A percentile compares a stretch with the other conserved stretches of the same genome.
Evolutionary conservation across 768 basidiomycete species (phyloP).

Genomic region (Sarcodon sp.): DNA sequence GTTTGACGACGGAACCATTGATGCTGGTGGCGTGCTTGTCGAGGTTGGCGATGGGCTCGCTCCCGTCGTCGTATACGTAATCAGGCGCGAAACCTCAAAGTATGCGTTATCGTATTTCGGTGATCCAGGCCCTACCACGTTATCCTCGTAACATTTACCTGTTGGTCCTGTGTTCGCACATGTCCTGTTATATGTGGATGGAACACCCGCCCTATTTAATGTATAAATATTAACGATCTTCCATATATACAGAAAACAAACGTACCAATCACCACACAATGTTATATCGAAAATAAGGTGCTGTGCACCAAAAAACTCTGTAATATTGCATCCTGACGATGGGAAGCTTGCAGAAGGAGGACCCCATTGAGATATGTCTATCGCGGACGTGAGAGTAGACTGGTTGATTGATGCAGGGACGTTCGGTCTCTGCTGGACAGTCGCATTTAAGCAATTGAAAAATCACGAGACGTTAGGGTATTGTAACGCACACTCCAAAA

Average conservation of each 20-base stretch:
- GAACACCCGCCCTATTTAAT: slow-evolving; percentile 33
- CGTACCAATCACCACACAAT: slow-evolving; percentile 37
- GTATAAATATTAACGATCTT: not conserved
- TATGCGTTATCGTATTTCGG: slow-evolving; percentile 44
- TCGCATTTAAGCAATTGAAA: slow-evolving; percentile 5
- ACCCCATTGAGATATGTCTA: slow-evolving; percentile 29
- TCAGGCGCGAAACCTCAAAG: slow-evolving; percentile 58
- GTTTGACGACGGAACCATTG: too few species aligned
- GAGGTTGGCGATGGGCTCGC: slow-evolving; percentile 8
- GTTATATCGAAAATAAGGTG: slow-evolving; percentile 41
- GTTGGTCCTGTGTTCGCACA: slow-evolving; percentile 25
- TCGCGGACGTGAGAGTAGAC: slow-evolving; percentile 15
- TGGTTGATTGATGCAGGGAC: slow-evolving; percentile 20
- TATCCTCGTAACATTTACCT: slow-evolving; percentile 35
- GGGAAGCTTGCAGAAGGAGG: slow-evolving; percentile 27
- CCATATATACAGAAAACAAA: not conserved
- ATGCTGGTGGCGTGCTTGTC: too few species aligned
- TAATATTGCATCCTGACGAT: slow-evolving; percentile 27
- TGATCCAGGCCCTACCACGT: slow-evolving; percentile 40
- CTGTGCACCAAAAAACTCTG: slow-evolving; percentile 31
- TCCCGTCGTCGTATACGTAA: slow-evolving; percentile 37
- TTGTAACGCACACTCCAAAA: slow-evolving; percentile 28
- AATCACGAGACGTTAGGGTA: slow-evolving; percentile 8
- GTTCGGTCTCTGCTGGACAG: slow-evolving; percentile 21
- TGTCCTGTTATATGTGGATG: slow-evolving; percentile 23